Conservation (phyloP, 352 stramenopile genomes). For the Pseudoperonospora humuli region DNA sequence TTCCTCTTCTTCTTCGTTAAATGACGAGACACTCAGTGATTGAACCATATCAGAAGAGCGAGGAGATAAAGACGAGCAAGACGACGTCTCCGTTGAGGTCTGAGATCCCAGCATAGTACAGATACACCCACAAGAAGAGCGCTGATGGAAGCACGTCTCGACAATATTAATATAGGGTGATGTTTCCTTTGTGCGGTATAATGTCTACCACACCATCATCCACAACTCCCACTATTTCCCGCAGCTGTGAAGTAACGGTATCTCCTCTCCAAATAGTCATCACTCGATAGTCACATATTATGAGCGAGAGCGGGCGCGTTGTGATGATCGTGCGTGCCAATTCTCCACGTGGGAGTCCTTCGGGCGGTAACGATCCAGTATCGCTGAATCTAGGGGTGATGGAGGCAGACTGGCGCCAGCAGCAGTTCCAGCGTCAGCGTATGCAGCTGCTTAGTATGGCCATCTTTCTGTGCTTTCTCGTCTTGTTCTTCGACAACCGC, state of each 20-base stretch:
- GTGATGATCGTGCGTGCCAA: conserved; percentile 75
- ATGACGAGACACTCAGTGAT: background rate
- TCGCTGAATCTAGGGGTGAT: conserved; percentile 53
- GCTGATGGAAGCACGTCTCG: background rate
- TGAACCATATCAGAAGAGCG: conserved; percentile 10
- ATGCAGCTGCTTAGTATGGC: conserved; percentile 85
- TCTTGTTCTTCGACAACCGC: conserved; percentile 81
- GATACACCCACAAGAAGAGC: conserved; percentile 2
- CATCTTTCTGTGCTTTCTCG: conserved; percentile 84
- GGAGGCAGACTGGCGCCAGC: conserved; percentile 73
- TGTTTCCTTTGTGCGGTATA: too few relatives aligned
- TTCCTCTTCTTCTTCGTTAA: conserved; percentile 2
- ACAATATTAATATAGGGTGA: background rate
- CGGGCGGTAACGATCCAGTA: conserved; percentile 16
- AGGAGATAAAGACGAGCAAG: conserved; percentile 11
- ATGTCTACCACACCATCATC: background rate
- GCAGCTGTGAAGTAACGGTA: background rate
- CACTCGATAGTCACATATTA: conserved; percentile 12
- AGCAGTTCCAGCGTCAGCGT: conserved; percentile 83
- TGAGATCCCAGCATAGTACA: conserved; percentile 4
- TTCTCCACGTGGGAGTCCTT: conserved; percentile 35
- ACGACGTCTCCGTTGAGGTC: background rate
- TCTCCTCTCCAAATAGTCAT: background rate
- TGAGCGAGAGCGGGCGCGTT: conserved; percentile 47
- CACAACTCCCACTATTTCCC: background rate